Evolutionary conservation across 2,329 filamentous ascomycete genomes (phyloP).

Genomic region (Exophiala mesophila): DNA sequence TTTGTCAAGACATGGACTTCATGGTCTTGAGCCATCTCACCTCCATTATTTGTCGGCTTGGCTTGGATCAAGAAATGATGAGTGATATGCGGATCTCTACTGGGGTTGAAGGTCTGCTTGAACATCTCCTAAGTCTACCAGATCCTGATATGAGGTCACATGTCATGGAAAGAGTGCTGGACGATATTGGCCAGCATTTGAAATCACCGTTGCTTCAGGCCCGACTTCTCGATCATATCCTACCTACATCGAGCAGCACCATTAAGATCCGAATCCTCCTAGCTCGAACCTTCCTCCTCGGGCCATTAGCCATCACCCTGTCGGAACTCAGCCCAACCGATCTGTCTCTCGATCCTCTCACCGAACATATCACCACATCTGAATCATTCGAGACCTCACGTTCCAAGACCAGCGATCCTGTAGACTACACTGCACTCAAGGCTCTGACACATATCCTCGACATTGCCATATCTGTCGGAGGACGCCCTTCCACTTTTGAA

Average conservation of each 20-base stretch:
- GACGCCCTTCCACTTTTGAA: conserved; percentile 27
- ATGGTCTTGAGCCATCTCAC: conserved; percentile 21
- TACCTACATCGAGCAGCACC: conserved; percentile 34
- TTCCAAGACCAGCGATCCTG: conserved; percentile 16
- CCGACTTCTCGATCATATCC: conserved; percentile 37
- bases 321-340: background rate
- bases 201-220: conserved; percentile 36
- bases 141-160: conserved; percentile 13
- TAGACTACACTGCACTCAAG: conserved; percentile 63
- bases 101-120: conserved; percentile 19
- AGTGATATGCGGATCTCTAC: conserved; percentile 14
- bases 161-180: conserved; percentile 19
- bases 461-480: conserved; percentile 65
- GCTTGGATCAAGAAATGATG: conserved; percentile 21
- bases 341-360: conserved; percentile 15
- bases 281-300: conserved; percentile 28
- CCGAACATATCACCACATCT: conserved; percentile 19
- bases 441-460: conserved; percentile 66
- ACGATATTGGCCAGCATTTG: conserved; percentile 26
- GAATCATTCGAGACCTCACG: conserved; percentile 21
- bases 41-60: conserved; percentile 21
- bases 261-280: conserved; percentile 39
- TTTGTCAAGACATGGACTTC: conserved; percentile 25
- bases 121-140: conserved; percentile 15
- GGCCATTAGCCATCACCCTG: conserved; percentile 3